A percentile compares a stretch with the other conserved stretches of the same genome.
Evolutionary conservation across 805 yeast genomes (phyloP).

Genomic region (Wickerhamiella allomyrinae): DNA sequence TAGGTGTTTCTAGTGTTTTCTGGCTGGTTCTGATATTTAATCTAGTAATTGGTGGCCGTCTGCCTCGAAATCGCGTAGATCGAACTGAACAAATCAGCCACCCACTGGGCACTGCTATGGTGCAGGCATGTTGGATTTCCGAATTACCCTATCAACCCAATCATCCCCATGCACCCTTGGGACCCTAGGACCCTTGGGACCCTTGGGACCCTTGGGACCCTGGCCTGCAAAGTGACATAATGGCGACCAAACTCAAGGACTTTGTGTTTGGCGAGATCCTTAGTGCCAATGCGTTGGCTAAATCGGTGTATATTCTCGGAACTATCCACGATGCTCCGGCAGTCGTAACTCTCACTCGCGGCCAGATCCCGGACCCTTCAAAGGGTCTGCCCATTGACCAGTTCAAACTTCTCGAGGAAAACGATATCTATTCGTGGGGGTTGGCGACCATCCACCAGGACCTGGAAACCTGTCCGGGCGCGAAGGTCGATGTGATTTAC

Average conservation of each 20-base stretch:
- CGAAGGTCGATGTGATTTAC: conserved; percentile 61
- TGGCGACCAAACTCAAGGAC: conserved; percentile 10
- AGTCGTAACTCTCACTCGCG: conserved; percentile 36
- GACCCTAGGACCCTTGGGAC: too few species aligned
- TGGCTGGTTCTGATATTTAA: too few species aligned
- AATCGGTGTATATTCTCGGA: conserved; percentile 57
- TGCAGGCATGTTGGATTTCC: too few species aligned
- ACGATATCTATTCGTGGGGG: conserved; percentile 84
- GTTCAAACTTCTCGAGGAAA: conserved; percentile 36
- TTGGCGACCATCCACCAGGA: conserved; percentile 36
- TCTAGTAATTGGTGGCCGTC: too few species aligned
- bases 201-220: too few species aligned
- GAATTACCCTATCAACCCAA: too few species aligned
- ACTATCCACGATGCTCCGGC: conserved; percentile 46
- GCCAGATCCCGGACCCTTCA: conserved; percentile 12
- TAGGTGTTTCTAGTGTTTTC: too few species aligned
- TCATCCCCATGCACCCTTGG: too few species aligned
- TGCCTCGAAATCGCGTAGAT: too few species aligned
- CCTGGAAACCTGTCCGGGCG: conserved; percentile 34
- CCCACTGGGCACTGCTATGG: too few species aligned
- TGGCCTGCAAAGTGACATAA: too few species aligned
- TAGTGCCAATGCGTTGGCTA: conserved; percentile 45
- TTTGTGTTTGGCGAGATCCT: conserved; percentile 38
- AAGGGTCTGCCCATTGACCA: conserved; percentile 12
- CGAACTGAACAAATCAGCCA: too few species aligned